Percentiles rank a stretch among this genome's conserved stretches.
Evolutionary conservation across 225 moss, liverwort and hornwort species (phyloP).

Genomic region (Takakia lepidozioides): DNA sequence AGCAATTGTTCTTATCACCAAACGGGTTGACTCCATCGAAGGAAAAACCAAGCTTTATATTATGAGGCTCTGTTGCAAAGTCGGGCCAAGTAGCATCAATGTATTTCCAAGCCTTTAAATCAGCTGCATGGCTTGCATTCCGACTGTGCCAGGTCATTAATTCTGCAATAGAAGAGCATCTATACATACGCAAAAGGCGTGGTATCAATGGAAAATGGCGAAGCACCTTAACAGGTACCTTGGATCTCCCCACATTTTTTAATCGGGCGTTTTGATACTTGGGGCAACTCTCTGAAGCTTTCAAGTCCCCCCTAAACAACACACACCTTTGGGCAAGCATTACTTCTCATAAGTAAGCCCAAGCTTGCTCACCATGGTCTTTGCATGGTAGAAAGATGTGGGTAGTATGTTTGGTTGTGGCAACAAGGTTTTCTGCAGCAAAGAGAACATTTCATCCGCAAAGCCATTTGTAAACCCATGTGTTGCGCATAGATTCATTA

Average conservation of each 20-base stretch:
- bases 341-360: not conserved
- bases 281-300: too few species aligned
- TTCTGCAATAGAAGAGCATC: not conserved
- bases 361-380: not conserved
- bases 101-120: not conserved
- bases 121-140: not conserved
- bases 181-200: not conserved
- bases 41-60: constrained; percentile 1
- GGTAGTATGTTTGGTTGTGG: not conserved
- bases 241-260: too few species aligned
- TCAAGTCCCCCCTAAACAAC: too few species aligned
- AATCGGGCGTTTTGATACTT: too few species aligned
- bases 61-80: not conserved
- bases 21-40: constrained; percentile 3
- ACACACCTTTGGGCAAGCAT: too few species aligned
- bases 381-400: not conserved
- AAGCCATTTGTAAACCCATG: too few species aligned
- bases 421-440: too few species aligned
- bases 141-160: not conserved
- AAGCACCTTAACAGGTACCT: not conserved
- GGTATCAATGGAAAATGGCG: not conserved
- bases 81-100: not conserved
- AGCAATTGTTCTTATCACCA: not conserved
- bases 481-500: too few species aligned
- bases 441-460: too few species aligned